Base-by-base conservation (phyloP, 345 rosid species). In the Salix udensis region DNA sequence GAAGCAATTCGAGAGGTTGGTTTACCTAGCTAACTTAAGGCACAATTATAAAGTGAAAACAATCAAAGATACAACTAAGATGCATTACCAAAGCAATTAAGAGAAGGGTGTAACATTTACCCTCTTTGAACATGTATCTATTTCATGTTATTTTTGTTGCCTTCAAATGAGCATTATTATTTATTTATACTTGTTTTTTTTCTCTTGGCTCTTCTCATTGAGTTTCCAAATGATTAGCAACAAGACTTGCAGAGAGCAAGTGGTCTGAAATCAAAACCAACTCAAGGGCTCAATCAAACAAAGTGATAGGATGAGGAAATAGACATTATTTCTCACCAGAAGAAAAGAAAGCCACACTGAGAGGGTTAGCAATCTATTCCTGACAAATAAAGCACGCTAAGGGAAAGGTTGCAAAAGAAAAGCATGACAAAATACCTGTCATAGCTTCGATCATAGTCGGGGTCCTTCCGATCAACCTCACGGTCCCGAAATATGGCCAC, bases 401-500 rank as follows among this genome's bases (percentile, higher is more conserved):
- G 13, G 4, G 62, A 55, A 46, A 14, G 62, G n/a, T 55, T 24
- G 62, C 9, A 62, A 42, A 73, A 15, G 7, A 16, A 8, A 71
- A 67, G 62, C 48, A 77, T 19, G 13, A 28, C 44, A 50, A 74
- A 67, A 37, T 78, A 88, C 97, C 94, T 88, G 65, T 90, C 94
- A 77, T 90, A 91, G 78, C 79, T 91, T 71, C 97, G 83, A 85
- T 91, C 90, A 90, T 90, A 91, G 82, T 91, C 97, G 46, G 97
- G 97, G 69, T 91, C 97, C 77, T 87, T 90, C 68, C 90, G 87
- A 9, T 91, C 97, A 76, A 85, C 74, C 64, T 91, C 94, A 69
- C 91, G 90, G 71, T 91, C 97, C 74, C 97, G 92, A 82, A 91
- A 91, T 73, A 90, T 88, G 71, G 97, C 97, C 74, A 91, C 94